Evolutionary conservation across 805 yeast genomes (phyloP).

Genomic region (Clavispora phyllophila): DNA sequence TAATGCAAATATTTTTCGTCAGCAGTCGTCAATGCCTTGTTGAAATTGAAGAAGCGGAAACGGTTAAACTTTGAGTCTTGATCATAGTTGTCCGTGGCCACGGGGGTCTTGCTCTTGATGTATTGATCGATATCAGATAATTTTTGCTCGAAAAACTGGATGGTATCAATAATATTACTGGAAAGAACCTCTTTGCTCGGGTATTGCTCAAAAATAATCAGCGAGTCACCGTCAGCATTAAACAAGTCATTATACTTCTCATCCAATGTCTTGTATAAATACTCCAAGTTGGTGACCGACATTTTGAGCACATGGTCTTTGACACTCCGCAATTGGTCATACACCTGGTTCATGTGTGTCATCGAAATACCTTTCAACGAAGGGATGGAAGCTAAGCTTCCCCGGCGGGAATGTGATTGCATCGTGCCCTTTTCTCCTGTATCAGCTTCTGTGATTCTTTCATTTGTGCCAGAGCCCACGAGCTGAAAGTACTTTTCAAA

Average conservation of each 20-base stretch:
- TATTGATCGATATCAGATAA: constrained; percentile 33
- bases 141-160: constrained; percentile 39
- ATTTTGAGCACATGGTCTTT: constrained; percentile 33
- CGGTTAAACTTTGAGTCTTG: constrained; percentile 29
- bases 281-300: constrained; percentile 36
- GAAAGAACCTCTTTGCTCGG: constrained; percentile 24
- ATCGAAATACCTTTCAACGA: constrained; percentile 29
- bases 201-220: constrained; percentile 6
- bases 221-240: constrained; percentile 14
- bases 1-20: constrained; percentile 48
- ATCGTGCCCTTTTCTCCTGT: constrained; percentile 1
- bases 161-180: constrained; percentile 36
- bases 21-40: constrained; percentile 30
- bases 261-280: constrained; percentile 33
- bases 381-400: constrained; percentile 24
- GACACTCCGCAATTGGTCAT: constrained; percentile 30
- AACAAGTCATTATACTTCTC: constrained; percentile 38
- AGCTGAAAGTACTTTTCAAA: constrained; percentile 38
- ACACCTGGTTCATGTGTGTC: constrained; percentile 28
- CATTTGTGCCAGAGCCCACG: constrained; percentile 12
- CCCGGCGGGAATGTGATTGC: constrained; percentile 17
- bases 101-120: constrained; percentile 30
- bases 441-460: neutral
- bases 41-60: constrained; percentile 34
- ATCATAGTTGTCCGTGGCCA: constrained; percentile 22